These are phyloP conservation scores for Fraxinus paxiana DNA, from an alignment of 305 asterid species.

Conservation along the genomic window DNA sequence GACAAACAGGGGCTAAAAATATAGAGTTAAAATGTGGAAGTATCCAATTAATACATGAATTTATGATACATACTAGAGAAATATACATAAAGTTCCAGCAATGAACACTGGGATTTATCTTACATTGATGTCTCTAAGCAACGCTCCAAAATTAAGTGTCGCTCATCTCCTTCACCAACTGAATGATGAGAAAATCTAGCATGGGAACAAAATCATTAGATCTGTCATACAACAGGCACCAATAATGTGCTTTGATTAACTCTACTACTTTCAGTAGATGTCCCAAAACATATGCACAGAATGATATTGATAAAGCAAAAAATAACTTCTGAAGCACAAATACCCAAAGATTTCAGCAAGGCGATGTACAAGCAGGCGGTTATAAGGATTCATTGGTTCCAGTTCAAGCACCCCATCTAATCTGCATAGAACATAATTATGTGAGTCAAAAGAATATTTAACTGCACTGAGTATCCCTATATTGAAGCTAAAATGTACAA, in stretches of 20 bases:
- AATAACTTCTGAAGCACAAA: constrained; percentile 6
- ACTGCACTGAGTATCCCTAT: not conserved
- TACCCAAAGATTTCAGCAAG: constrained; percentile 95
- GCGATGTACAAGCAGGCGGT: constrained; percentile 78
- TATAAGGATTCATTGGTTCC: constrained; percentile 75
- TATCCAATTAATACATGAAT: not conserved
- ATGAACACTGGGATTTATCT: constrained; percentile 31
- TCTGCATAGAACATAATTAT: constrained; percentile 44
- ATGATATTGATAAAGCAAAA: not conserved
- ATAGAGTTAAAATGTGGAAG: constrained; percentile 5
- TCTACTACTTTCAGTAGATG: not conserved
- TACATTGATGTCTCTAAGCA: constrained; percentile 74
- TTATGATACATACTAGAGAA: constrained; percentile 3
- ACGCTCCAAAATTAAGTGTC: constrained; percentile 80
- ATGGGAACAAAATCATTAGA: constrained; percentile 24
- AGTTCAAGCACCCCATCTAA: constrained; percentile 60
- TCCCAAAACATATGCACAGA: constrained; percentile 11
- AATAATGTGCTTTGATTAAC: not conserved
- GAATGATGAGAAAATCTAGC: constrained; percentile 80
- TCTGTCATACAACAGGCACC: constrained; percentile 6
- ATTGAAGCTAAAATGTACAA: constrained; percentile 1
- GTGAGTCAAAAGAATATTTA: not conserved
- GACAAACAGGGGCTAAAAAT: not conserved
- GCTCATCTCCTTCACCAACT: constrained; percentile 82
- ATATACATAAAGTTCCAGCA: constrained; percentile 7